Conservation (phyloP, 2,329 filamentous ascomycete species). For the Alternaria burnsii region DNA sequence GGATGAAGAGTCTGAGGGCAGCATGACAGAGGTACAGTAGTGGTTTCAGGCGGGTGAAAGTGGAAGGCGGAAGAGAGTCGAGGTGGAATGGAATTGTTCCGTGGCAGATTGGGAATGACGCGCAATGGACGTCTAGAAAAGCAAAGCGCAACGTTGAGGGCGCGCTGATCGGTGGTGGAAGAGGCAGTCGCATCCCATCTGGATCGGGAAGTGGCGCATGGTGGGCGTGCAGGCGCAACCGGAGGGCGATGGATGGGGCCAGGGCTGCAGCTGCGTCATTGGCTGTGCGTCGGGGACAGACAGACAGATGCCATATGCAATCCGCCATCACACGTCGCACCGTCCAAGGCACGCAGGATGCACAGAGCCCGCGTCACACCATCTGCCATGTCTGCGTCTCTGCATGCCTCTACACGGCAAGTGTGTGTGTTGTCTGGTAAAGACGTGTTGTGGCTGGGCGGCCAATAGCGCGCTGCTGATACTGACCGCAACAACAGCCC, state of each 20-base stretch:
- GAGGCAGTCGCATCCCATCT: constrained; percentile 14
- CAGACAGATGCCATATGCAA: background rate
- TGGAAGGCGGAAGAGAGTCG: background rate
- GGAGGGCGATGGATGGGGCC: constrained; percentile 8
- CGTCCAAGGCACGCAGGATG: background rate
- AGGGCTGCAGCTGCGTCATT: constrained; percentile 24
- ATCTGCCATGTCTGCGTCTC: background rate
- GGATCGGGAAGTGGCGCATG: constrained; percentile 19
- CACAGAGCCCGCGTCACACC: background rate
- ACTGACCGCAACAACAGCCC: constrained; percentile 26
- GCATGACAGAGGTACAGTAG: constrained; percentile 25
- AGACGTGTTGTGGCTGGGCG: constrained; percentile 8
- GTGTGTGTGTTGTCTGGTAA: background rate
- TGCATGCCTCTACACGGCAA: constrained; percentile 14
- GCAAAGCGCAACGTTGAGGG: background rate
- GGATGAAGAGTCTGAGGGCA: constrained; percentile 25
- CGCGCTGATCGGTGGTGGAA: constrained; percentile 4
- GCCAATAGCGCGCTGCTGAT: constrained; percentile 25
- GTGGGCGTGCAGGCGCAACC: constrained; percentile 7
- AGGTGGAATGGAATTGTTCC: background rate
- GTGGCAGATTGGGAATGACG: constrained; percentile 19
- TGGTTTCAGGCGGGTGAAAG: background rate
- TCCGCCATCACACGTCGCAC: constrained; percentile 1
- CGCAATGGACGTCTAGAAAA: constrained; percentile 10
- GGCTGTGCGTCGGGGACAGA: background rate